Base-by-base conservation (phyloP, 345 rosid species). In the Brassica cretica region DNA sequence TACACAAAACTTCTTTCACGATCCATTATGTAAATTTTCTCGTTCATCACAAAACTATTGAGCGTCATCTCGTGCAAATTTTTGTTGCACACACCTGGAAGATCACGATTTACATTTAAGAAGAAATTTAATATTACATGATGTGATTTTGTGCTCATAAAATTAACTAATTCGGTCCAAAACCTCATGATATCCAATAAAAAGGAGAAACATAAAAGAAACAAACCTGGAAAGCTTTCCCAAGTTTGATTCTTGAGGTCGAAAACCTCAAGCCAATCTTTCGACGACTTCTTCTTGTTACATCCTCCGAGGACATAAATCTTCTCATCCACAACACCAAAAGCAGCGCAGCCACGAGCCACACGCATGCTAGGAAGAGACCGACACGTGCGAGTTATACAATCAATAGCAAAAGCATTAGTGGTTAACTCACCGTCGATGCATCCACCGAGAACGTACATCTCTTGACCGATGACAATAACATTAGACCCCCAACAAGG, bases 291-390 rank as follows among this genome's bases (percentile, higher is more conserved):
- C 16, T 8, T 8, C 71, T 87, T 92, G 16, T 83, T 58, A 69
- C 89, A 92, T 0, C 93, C 95, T 0, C 93, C 92, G 29, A 92
- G 78, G 12, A 90, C 89, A 41, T 87, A 90, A 12, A 89, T 75
- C 71, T 84, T 87, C 0, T 63, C 86, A 5, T 76, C 84, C 11
- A 88, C 79, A 4, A 81, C 87, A 0, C 89, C 95, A 0, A 89
- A 55, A 1, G 29, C 46, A 32, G 46, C 44, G 49, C n/a, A 64
- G 46, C 35, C 70, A 64, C 64, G 70, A 7, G 64, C 35, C 25
- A 73, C 64, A 32, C 49, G 53, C 70, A 73, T 73, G 6, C 25
- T 51, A 29, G 77, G 63, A 8, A 73, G 64, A 35, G 11, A 21
- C 16, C 24, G 21, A 14, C 24, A 6, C 5, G 15, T 64, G 33